Percentiles rank a stretch among this genome's conserved stretches.
Conservation (phyloP, 257 asterid species). For the Hygrophila difformis region DNA sequence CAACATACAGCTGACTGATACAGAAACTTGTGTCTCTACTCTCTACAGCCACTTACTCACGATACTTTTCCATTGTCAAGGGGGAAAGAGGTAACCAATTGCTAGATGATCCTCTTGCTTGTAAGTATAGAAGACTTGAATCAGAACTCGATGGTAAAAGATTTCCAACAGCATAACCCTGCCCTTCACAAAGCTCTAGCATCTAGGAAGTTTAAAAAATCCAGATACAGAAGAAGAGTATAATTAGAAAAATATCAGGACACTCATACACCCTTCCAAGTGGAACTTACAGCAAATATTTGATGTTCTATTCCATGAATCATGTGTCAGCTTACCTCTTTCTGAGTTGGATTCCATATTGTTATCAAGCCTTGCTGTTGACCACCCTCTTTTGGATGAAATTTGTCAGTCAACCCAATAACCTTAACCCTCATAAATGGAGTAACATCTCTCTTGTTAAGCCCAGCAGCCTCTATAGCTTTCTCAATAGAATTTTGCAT, state of each 20-base stretch:
- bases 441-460: slow-evolving; percentile 65
- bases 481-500: slow-evolving; percentile 58
- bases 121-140: slow-evolving; percentile 68
- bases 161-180: slow-evolving; percentile 67
- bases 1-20: background rate
- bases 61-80: slow-evolving; percentile 28
- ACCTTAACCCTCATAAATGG: slow-evolving; percentile 86
- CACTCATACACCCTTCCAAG: background rate
- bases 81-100: slow-evolving; percentile 69
- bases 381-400: slow-evolving; percentile 22
- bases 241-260: slow-evolving; percentile 10
- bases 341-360: slow-evolving; percentile 91
- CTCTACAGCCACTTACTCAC: slow-evolving; percentile 43
- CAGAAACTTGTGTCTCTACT: slow-evolving; percentile 4
- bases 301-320: slow-evolving; percentile 8
- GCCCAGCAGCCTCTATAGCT: slow-evolving; percentile 83
- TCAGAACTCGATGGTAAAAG: slow-evolving; percentile 67
- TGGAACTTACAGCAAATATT: background rate
- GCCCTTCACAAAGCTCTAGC: slow-evolving; percentile 68
- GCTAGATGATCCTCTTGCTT: slow-evolving; percentile 59
- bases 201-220: slow-evolving; percentile 31
- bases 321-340: slow-evolving; percentile 44
- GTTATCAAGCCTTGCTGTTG: slow-evolving; percentile 66
- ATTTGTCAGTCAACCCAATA: slow-evolving; percentile 57
- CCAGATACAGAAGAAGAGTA: slow-evolving; percentile 1